Evolutionary conservation across 345 rosid species (phyloP).

Genomic region (Melaleuca alternifolia): DNA sequence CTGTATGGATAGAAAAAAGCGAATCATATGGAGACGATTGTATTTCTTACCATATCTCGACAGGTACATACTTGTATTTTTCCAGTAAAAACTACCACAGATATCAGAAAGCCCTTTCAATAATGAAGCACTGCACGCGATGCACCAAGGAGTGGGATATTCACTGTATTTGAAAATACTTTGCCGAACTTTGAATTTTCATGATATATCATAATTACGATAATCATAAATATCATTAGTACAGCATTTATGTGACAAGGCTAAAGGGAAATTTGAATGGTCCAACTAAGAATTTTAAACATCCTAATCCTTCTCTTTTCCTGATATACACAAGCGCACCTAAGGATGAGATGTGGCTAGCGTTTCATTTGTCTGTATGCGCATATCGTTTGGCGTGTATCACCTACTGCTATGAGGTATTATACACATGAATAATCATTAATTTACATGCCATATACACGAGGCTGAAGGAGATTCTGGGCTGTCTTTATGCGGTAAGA

Average conservation of each 20-base stretch:
- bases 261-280: not conserved
- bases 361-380: not conserved
- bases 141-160: too few relatives aligned
- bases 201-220: not conserved
- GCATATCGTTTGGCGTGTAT: not conserved
- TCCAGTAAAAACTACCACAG: too few relatives aligned
- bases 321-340: not conserved
- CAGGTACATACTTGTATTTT: not conserved
- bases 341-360: not conserved
- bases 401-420: not conserved
- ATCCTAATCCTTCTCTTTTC: not conserved
- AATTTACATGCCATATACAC: not conserved
- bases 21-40: not conserved
- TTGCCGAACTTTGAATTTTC: not conserved
- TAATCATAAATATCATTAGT: not conserved
- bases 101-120: too few relatives aligned
- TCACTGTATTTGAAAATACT: too few relatives aligned
- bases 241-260: not conserved
- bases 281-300: not conserved
- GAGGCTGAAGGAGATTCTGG: not conserved
- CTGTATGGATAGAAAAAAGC: not conserved
- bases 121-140: too few relatives aligned
- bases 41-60: not conserved
- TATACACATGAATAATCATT: not conserved
- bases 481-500: not conserved